These are phyloP conservation scores for Solanum etuberosum DNA, from an alignment of 257 asterid genomes.

Conservation along the genomic window DNA sequence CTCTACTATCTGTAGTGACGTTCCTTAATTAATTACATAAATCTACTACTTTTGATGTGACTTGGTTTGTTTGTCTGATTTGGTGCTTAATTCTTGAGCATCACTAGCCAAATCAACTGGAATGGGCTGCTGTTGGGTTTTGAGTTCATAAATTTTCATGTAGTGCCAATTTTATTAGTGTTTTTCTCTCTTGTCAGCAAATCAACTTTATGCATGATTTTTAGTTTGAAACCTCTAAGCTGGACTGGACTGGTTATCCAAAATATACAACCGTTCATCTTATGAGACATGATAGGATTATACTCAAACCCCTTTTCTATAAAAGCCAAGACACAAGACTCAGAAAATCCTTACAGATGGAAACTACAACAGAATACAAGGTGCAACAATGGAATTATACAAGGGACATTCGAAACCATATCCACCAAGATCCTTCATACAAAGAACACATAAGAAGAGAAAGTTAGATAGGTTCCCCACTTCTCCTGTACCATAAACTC, in stretches of 20 bases:
- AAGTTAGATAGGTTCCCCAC: neutral
- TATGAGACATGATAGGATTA: neutral
- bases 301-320: neutral
- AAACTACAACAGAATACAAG: conserved; percentile 1
- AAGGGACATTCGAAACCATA: conserved; percentile 3
- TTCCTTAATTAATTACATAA: no score
- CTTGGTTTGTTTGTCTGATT: no score
- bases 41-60: no score
- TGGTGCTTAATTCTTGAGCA: no score
- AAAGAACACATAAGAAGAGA: neutral
- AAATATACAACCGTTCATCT: neutral
- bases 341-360: neutral
- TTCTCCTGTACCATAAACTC: conserved; percentile 3
- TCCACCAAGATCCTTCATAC: neutral
- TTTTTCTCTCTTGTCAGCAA: no score
- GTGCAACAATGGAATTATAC: conserved; percentile 1
- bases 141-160: no score
- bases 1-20: no score
- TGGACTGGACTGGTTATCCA: neutral
- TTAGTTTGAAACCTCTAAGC: neutral
- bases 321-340: conserved; percentile 8
- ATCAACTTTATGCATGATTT: no score
- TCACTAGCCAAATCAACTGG: no score
- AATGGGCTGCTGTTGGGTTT: no score
- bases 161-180: no score